These are phyloP conservation scores for Pichia membranifaciens DNA, from an alignment of 805 yeast species.

Conservation along the genomic window DNA sequence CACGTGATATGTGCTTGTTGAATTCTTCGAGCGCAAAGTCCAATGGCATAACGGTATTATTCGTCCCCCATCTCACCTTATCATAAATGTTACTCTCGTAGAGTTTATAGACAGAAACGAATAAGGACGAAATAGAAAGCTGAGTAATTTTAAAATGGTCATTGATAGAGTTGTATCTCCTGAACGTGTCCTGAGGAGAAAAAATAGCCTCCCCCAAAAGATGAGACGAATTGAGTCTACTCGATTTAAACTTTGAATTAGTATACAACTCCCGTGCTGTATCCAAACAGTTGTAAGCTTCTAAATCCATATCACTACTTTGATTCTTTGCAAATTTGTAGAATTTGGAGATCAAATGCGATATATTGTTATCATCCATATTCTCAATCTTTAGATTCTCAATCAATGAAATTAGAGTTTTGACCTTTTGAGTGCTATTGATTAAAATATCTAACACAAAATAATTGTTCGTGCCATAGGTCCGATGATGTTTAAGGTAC, in stretches of 20 bases:
- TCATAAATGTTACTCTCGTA: conserved; percentile 16
- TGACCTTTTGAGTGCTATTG: conserved; percentile 14
- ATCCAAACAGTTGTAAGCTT: conserved; percentile 16
- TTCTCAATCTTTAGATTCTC: conserved; percentile 9
- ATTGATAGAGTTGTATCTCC: conserved; percentile 22
- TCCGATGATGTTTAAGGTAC: conserved; percentile 14
- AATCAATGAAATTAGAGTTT: conserved; percentile 14
- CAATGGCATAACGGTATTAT: conserved; percentile 38
- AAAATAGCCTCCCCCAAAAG: conserved; percentile 32
- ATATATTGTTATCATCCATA: conserved; percentile 25
- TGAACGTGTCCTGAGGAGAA: conserved; percentile 28
- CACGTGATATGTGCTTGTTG: conserved; percentile 36
- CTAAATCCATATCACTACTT: conserved; percentile 4
- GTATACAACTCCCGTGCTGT: conserved; percentile 24
- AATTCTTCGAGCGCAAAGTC: conserved; percentile 59
- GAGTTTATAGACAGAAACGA: conserved; percentile 40
- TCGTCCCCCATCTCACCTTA: conserved; percentile 38
- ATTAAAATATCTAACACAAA: conserved; percentile 23
- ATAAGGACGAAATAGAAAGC: conserved; percentile 37
- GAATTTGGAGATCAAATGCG: conserved; percentile 23
- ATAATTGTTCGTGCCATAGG: conserved; percentile 8
- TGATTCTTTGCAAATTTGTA: conserved; percentile 22
- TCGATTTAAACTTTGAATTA: conserved; percentile 16
- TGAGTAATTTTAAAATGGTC: conserved; percentile 17
- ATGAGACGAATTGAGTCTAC: conserved; percentile 21